Conservation (phyloP, 129 eudicot species). For the Cynara cardunculus region DNA sequence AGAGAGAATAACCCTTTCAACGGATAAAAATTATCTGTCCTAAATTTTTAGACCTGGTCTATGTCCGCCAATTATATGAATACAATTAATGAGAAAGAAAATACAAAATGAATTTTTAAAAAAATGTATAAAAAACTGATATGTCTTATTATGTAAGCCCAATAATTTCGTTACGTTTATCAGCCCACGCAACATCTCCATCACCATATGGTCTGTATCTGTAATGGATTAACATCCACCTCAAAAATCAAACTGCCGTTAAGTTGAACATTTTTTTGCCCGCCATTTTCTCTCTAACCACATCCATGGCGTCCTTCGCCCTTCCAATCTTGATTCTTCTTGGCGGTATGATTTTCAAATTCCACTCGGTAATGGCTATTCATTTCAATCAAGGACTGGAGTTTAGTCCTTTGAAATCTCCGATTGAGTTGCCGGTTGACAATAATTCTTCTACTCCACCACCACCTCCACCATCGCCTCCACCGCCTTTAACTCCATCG, state of each 20-base stretch:
- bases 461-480: neutral
- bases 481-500: neutral
- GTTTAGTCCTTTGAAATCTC: neutral
- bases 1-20: too few relatives aligned
- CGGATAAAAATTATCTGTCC: too few relatives aligned
- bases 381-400: neutral
- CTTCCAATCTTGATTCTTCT: neutral
- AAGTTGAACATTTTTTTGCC: neutral
- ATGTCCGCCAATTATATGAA: too few relatives aligned
- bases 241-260: neutral
- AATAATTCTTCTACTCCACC: neutral
- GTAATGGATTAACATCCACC: too few relatives aligned
- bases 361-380: neutral
- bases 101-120: too few relatives aligned
- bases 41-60: too few relatives aligned
- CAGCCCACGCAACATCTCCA: too few relatives aligned
- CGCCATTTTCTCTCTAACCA: neutral
- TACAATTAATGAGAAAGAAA: too few relatives aligned
- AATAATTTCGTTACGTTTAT: too few relatives aligned
- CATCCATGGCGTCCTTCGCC: neutral
- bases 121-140: too few relatives aligned
- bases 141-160: too few relatives aligned
- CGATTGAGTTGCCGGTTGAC: neutral
- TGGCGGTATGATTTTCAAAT: neutral
- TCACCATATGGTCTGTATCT: too few relatives aligned